These are phyloP conservation scores for Balakata baccata DNA, from an alignment of 345 rosid genomes.

Conservation along the genomic window DNA sequence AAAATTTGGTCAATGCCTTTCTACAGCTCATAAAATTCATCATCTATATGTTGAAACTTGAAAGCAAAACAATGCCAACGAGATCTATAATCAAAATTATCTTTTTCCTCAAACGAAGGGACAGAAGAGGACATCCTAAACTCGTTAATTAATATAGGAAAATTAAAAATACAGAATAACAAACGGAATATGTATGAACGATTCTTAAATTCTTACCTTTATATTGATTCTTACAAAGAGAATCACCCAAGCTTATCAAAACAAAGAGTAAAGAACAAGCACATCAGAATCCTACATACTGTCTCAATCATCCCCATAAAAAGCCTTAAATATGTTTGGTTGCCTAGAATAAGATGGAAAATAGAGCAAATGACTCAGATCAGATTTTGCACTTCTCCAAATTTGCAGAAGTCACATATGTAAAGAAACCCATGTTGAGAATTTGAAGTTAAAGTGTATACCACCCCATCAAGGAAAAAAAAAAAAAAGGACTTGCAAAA, in stretches of 20 bases:
- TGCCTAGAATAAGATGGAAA: slow-evolving; percentile 1
- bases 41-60: neutral
- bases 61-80: neutral
- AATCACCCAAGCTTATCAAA: slow-evolving; percentile 13
- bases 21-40: neutral
- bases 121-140: neutral
- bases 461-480: neutral
- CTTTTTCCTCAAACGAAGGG: neutral
- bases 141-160: neutral
- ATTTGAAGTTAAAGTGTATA: neutral
- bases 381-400: neutral
- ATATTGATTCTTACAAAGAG: slow-evolving; percentile 17
- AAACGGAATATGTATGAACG: slow-evolving; percentile 13
- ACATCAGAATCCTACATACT: neutral
- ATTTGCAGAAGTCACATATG: neutral
- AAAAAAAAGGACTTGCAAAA: neutral
- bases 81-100: slow-evolving; percentile 8
- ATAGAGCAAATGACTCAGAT: neutral
- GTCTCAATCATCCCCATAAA: neutral
- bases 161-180: neutral
- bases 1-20: neutral
- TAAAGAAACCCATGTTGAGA: slow-evolving; percentile 12
- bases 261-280: slow-evolving; percentile 9
- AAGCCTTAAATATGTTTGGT: slow-evolving; percentile 2
- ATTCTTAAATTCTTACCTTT: slow-evolving; percentile 26